Evolutionary conservation across 2,329 filamentous ascomycete genomes (phyloP), one percentile per base, ranked within the genome.

Genomic region (Scedosporium aurantiacum): DNA sequence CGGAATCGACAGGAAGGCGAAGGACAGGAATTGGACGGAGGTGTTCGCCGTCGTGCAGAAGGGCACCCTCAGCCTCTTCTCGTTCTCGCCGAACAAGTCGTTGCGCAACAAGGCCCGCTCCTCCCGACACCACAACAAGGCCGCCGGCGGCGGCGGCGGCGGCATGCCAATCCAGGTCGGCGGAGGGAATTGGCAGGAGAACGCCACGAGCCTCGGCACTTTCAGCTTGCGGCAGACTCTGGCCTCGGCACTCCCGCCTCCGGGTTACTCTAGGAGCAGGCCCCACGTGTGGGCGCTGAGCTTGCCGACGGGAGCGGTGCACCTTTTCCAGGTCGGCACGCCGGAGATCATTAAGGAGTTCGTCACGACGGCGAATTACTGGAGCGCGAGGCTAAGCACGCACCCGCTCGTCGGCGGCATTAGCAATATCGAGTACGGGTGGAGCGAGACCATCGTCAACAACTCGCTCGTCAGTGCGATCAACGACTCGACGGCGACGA

Each of bases 141-240:
- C 32, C 10, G 32, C 32, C 32, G 32, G 32, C 32, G 32, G 32
- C 32, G 32, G 32, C 2, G 32, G 10, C 10, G 32, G 32, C 32
- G 81, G 82, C 8, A 85, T 47, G 10, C 65, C 84, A 12, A 83
- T 86, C 28, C 82, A 89, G 5, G 94, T 97, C 2, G 94, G 94
- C 66, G 94, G 94, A 63, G 94, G 94, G 25, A 97, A 99, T 72
- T 99, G 94, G 94, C 93, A 93, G 72, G 92, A 97, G 67, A 97
- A 96, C 70, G 94, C 94, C 4, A 91, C 96, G 65, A 90, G 87
- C 65, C 79, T 97, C 8, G 92, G 90, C 67, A 88, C 87, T 21
- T 97, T 97, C 72, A 86, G 89, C 52, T 83, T 99, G 6, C 85
- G 92, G 21, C 92, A 97, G 72, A 95, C 92, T 0, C 89, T 97